Conservation (phyloP, 2,329 filamentous ascomycete species). For the Huntiella savannae region DNA sequence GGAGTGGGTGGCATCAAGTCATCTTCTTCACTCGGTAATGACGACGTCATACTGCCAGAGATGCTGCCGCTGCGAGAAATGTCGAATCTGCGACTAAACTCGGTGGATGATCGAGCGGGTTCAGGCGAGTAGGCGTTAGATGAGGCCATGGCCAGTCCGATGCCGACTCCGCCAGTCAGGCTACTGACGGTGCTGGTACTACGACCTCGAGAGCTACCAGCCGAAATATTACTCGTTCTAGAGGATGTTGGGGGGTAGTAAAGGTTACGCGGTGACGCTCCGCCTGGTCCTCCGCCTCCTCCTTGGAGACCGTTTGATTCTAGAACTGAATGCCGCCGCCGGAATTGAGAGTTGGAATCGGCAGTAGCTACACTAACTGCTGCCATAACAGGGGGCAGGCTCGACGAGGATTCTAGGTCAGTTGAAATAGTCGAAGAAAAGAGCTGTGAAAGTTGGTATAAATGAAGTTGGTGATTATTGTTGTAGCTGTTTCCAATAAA, state of each 20-base stretch:
- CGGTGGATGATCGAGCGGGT: conserved; percentile 4
- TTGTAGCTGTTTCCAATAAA: not conserved
- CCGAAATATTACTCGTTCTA: not conserved
- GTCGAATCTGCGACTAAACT: conserved; percentile 7
- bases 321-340: conserved; percentile 9
- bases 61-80: conserved; percentile 10
- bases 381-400: conserved; percentile 8
- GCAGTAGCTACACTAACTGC: conserved; percentile 5
- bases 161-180: no score
- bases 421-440: not conserved
- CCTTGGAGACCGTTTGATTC: not conserved
- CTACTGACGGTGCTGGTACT: no score
- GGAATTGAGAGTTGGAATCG: conserved; percentile 5
- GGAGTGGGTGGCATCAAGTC: conserved; percentile 21
- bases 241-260: conserved; percentile 6
- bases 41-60: conserved; percentile 10
- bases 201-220: not conserved
- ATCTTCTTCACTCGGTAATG: conserved; percentile 13
- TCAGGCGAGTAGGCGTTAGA: conserved; percentile 9
- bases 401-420: not conserved
- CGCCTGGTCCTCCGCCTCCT: no score
- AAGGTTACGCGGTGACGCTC: conserved; percentile 1
- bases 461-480: not conserved
- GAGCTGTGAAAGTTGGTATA: not conserved
- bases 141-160: conserved; percentile 10